phyloP scores from a whole-genome alignment of 257 asterid species.

The Coffea canephora region DNA sequence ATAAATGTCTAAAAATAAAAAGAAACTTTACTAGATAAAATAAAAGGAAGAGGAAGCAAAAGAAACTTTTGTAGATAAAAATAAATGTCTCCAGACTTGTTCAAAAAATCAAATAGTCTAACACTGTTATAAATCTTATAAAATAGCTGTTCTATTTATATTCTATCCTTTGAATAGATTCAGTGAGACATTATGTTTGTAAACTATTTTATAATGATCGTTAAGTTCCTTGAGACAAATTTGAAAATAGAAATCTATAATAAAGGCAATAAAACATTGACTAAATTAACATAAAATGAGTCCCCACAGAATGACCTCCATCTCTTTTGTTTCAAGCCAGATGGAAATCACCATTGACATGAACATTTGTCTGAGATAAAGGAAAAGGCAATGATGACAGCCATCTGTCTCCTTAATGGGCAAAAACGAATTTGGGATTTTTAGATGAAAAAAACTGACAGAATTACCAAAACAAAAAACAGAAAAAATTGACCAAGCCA shows the following conservation, averaged over 20 bases:
- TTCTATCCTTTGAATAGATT: not conserved
- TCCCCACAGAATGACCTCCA: not conserved
- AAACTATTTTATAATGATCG: not conserved
- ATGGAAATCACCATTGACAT: not conserved
- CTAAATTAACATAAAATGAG: not conserved
- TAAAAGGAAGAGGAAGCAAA: too few species aligned
- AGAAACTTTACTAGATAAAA: too few species aligned
- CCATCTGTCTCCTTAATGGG: not conserved
- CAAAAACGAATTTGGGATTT: not conserved
- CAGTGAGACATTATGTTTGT: too few species aligned
- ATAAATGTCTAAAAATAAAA: too few species aligned
- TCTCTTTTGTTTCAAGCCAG: not conserved
- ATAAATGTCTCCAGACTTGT: not conserved
- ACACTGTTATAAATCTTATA: not conserved
- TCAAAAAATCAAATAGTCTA: not conserved
- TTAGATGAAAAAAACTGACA: not conserved
- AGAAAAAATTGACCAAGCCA: not conserved
- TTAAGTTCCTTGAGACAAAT: not conserved
- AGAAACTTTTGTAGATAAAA: too few species aligned
- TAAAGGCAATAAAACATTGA: not conserved
- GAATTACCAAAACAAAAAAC: too few species aligned
- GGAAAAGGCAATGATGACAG: not conserved
- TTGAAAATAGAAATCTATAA: not conserved
- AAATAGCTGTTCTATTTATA: not conserved
- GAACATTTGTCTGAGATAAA: not conserved